phyloP scores from a whole-genome alignment of 768 basidiomycete species.

The Imleria badia region DNA sequence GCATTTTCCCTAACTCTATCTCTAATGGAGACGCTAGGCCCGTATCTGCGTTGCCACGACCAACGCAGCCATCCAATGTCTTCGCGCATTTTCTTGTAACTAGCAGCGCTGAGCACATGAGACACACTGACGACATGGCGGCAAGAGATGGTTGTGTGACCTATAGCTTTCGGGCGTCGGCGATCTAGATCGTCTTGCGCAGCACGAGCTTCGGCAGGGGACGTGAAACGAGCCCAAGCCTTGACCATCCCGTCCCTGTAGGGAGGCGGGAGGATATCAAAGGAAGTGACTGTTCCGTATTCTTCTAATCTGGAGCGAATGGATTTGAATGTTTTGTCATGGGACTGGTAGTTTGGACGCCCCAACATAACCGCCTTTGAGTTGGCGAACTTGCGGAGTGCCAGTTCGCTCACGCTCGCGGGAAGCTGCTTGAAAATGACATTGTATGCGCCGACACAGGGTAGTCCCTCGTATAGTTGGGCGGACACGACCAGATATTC shows the following conservation, averaged over 20 bases:
- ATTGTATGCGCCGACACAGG: conserved; percentile 56
- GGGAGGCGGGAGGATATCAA: conserved; percentile 52
- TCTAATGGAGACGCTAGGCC: conserved; percentile 32
- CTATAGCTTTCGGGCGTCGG: conserved; percentile 45
- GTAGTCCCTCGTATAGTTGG: conserved; percentile 52
- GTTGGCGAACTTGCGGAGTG: conserved; percentile 45
- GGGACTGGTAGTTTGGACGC: conserved; percentile 44
- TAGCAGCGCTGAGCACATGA: conserved; percentile 40
- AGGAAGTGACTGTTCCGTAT: conserved; percentile 38
- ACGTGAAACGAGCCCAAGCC: conserved; percentile 56
- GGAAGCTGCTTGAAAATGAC: conserved; percentile 62
- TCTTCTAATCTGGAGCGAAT: conserved; percentile 39
- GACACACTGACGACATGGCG: conserved; percentile 53
- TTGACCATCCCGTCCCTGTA: conserved; percentile 48
- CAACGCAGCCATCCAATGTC: conserved; percentile 49
- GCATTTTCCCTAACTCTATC: conserved; percentile 16
- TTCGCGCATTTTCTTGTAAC: conserved; percentile 39
- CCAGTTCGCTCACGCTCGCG: conserved; percentile 38
- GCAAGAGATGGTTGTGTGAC: conserved; percentile 47
- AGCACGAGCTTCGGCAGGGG: conserved; percentile 48
- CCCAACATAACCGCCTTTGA: conserved; percentile 53
- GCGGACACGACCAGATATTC: conserved; percentile 47
- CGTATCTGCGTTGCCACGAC: conserved; percentile 32
- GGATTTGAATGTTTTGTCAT: conserved; percentile 35
- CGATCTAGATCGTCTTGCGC: conserved; percentile 50